Evolutionary conservation across 2,329 filamentous ascomycete genomes (phyloP).

Genomic region (Amauroascus niger): DNA sequence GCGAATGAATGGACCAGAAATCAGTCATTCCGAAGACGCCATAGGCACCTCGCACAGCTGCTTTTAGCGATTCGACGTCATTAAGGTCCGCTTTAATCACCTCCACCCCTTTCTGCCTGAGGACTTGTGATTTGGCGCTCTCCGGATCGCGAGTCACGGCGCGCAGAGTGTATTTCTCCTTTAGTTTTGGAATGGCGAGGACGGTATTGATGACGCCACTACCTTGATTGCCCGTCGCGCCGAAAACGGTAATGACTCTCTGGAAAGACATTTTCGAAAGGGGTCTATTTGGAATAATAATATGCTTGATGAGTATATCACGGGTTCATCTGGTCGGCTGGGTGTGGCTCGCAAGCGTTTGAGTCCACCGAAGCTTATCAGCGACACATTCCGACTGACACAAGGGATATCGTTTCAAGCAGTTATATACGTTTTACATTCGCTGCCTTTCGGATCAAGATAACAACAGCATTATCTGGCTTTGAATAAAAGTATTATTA

Average conservation of each 20-base stretch:
- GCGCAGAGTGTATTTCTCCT: slow-evolving; percentile 41
- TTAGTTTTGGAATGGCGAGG: slow-evolving; percentile 39
- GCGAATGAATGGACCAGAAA: slow-evolving; percentile 34
- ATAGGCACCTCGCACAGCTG: slow-evolving; percentile 28
- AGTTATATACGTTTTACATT: too few relatives aligned
- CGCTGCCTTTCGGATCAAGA: too few relatives aligned
- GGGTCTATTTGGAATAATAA: neutral
- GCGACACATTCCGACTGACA: too few relatives aligned
- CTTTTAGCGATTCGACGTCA: slow-evolving; percentile 31
- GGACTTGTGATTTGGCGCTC: slow-evolving; percentile 24
- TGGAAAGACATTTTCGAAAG: neutral
- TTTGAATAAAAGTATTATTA: too few relatives aligned
- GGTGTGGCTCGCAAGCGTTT: neutral
- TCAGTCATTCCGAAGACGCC: slow-evolving; percentile 43
- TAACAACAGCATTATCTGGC: too few relatives aligned
- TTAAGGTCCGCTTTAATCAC: slow-evolving; percentile 35
- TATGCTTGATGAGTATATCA: neutral
- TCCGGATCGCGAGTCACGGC: slow-evolving; percentile 42
- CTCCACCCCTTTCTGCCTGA: slow-evolving; percentile 27
- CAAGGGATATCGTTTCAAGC: too few relatives aligned
- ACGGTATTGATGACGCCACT: slow-evolving; percentile 40
- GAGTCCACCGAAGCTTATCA: too few relatives aligned
- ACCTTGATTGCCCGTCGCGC: slow-evolving; percentile 47
- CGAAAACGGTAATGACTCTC: slow-evolving; percentile 38
- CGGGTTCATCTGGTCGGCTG: neutral